Conservation (phyloP, 257 asterid genomes). For the Gynochthodes officinalis region DNA sequence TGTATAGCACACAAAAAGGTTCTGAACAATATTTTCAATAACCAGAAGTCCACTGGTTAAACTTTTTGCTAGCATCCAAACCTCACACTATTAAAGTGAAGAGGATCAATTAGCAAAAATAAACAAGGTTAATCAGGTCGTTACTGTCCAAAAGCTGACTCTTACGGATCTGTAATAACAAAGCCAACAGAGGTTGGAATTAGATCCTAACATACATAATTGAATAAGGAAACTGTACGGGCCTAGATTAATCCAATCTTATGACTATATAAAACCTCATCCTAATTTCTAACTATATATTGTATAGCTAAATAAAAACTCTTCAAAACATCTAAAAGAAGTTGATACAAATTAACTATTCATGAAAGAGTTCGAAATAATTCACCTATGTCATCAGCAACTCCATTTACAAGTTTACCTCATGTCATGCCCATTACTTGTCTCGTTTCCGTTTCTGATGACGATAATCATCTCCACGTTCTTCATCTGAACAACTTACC, state of each 20-base stretch:
- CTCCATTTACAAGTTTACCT: constrained; percentile 38
- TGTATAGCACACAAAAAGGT: too few relatives aligned
- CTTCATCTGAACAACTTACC: constrained; percentile 28
- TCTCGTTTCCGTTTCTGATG: constrained; percentile 34
- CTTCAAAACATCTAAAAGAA: constrained; percentile 28
- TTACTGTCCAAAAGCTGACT: constrained; percentile 36
- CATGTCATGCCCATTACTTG: constrained; percentile 33
- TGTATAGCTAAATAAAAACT: constrained; percentile 22
- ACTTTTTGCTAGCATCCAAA: constrained; percentile 57
- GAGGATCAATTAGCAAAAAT: constrained; percentile 43
- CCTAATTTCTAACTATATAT: not conserved
- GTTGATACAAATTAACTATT: constrained; percentile 46
- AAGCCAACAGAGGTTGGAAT: constrained; percentile 33
- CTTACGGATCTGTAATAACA: constrained; percentile 40
- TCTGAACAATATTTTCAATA: constrained; percentile 42
- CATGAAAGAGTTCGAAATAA: constrained; percentile 31
- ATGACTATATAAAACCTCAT: constrained; percentile 27
- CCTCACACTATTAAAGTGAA: constrained; percentile 57
- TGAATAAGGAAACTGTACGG: constrained; percentile 23
- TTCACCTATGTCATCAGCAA: constrained; percentile 31
- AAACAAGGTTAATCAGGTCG: constrained; percentile 33
- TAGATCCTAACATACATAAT: constrained; percentile 32
- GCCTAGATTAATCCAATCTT: constrained; percentile 20
- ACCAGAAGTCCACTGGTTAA: constrained; percentile 57
- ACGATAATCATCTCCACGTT: constrained; percentile 18